Conservation (phyloP, 306 rosid species). For the Potentilla sterilis region DNA sequence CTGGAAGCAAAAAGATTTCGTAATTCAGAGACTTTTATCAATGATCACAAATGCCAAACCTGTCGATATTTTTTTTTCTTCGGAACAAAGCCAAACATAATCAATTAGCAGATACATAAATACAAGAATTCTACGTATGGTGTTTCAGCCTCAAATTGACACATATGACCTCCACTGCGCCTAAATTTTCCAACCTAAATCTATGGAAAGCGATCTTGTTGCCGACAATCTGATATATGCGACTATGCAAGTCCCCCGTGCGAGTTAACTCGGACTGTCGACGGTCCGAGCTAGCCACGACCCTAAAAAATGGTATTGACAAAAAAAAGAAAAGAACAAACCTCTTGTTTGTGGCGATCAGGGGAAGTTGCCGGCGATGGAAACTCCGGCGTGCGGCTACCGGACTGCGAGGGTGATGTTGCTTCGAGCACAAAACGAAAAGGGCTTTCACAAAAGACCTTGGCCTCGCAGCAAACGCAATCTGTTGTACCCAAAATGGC, state of each 20-base stretch:
- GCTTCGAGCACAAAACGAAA: constrained; percentile 59
- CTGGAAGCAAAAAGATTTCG: background rate
- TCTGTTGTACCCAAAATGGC: constrained; percentile 9
- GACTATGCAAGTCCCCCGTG: background rate
- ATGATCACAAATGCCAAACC: constrained; percentile 27
- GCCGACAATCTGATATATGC: constrained; percentile 12
- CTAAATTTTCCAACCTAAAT: constrained; percentile 5
- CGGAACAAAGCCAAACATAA: constrained; percentile 23
- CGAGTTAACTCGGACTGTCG: constrained; percentile 7
- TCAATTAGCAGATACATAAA: constrained; percentile 23
- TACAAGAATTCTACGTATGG: background rate
- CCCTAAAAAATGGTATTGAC: background rate
- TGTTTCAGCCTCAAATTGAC: constrained; percentile 33
- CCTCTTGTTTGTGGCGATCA: constrained; percentile 49
- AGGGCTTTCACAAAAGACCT: constrained; percentile 54
- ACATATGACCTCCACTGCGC: constrained; percentile 24
- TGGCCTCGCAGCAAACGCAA: constrained; percentile 20
- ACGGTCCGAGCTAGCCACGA: constrained; percentile 16
- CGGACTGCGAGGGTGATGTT: constrained; percentile 41
- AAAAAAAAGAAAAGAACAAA: constrained; percentile 31
- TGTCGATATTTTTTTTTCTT: constrained; percentile 14
- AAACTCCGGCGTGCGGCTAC: constrained; percentile 63
- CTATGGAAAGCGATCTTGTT: background rate
- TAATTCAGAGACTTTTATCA: constrained; percentile 27
- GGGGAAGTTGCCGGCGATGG: constrained; percentile 60